Conservation (phyloP, 1,139 yeast species). For the Pichia cactophila region DNA sequence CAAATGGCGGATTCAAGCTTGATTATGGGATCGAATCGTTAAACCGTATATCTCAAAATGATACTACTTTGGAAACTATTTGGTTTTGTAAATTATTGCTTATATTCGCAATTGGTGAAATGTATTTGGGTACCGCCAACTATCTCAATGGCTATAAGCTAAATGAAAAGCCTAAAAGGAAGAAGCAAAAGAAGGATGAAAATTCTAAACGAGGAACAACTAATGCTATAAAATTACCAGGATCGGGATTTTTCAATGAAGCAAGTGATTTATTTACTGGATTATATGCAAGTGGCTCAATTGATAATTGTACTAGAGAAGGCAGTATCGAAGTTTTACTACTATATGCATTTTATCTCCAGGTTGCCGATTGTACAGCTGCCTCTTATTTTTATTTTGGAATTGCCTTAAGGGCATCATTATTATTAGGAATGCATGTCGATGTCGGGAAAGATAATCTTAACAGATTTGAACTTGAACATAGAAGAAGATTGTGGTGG, state of each 20-base stretch:
- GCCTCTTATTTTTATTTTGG: conserved; percentile 81
- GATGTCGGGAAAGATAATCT: conserved; percentile 65
- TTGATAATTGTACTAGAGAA: conserved; percentile 67
- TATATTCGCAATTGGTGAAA: conserved; percentile 78
- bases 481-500: conserved; percentile 84
- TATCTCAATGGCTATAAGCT: conserved; percentile 36
- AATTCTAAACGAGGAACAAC: conserved; percentile 1
- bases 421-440: conserved; percentile 76
- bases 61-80: conserved; percentile 61
- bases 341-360: conserved; percentile 71
- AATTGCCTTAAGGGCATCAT: conserved; percentile 64
- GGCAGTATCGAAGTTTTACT: conserved; percentile 79
- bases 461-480: conserved; percentile 64
- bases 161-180: conserved; percentile 19
- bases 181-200: conserved; percentile 17
- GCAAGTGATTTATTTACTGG: conserved; percentile 73
- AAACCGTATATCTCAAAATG: conserved; percentile 28
- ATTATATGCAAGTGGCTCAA: conserved; percentile 69
- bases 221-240: conserved; percentile 46
- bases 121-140: conserved; percentile 69
- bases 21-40: conserved; percentile 29
- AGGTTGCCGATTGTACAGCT: conserved; percentile 78
- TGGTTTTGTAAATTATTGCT: conserved; percentile 74
- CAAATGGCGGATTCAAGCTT: conserved; percentile 31
- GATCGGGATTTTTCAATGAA: conserved; percentile 67